Percentiles rank a stretch among this genome's conserved stretches.
phyloP scores from a whole-genome alignment of 2,329 filamentous ascomycete genomes.

The Kalmusia sp. region DNA sequence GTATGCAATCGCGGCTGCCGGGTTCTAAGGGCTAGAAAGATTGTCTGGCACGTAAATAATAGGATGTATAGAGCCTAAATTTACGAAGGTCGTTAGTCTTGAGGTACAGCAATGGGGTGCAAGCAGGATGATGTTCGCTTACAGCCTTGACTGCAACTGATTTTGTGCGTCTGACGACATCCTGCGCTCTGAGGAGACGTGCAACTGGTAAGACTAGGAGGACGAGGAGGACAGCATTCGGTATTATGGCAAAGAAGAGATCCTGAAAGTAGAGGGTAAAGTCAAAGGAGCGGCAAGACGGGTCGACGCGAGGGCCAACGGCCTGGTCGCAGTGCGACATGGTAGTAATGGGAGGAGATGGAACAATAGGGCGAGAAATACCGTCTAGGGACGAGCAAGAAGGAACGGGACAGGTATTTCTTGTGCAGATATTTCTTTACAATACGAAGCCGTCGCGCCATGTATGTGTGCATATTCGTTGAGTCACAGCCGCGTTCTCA shows the following conservation, averaged over 20 bases:
- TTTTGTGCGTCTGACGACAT: slow-evolving; percentile 12
- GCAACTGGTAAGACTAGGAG: slow-evolving; percentile 2
- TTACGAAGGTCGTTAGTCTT: slow-evolving; percentile 7
- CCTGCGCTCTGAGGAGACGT: slow-evolving; percentile 7
- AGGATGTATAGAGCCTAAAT: slow-evolving; percentile 7
- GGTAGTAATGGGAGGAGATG: background rate
- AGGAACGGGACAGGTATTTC: background rate
- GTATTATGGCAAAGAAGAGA: slow-evolving; percentile 10
- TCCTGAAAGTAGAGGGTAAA: slow-evolving; percentile 14
- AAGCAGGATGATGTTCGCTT: slow-evolving; percentile 3
- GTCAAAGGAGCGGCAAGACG: slow-evolving; percentile 14
- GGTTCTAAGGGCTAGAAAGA: slow-evolving; percentile 12
- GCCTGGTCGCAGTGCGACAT: slow-evolving; percentile 9
- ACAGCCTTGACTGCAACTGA: slow-evolving; percentile 10
- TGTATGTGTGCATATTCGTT: slow-evolving; percentile 1
- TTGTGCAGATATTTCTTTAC: no score
- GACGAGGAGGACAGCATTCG: slow-evolving; percentile 8
- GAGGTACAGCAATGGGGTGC: background rate
- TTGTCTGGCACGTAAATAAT: slow-evolving; percentile 11
- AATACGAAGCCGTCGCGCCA: slow-evolving; percentile 4
- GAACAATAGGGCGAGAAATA: background rate
- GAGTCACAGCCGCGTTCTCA: background rate
- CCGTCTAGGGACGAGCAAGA: slow-evolving; percentile 1
- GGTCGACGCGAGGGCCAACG: slow-evolving; percentile 14
- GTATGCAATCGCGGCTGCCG: slow-evolving; percentile 10